phyloP scores from a whole-genome alignment of 140 eudicot species.

The Artemisia princeps region DNA sequence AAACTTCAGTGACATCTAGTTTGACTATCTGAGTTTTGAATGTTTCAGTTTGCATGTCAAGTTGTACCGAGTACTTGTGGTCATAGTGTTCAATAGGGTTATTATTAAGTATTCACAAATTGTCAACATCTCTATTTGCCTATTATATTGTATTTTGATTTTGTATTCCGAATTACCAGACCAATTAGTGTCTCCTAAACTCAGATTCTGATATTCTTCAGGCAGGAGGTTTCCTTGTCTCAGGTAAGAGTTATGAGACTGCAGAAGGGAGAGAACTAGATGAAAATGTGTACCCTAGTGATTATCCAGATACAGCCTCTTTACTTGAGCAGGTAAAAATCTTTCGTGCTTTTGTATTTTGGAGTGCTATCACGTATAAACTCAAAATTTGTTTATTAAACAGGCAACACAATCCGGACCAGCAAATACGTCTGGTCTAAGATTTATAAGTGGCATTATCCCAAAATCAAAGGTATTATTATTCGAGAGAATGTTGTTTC shows the following conservation, averaged over 20 bases:
- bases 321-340: slow-evolving; percentile 75
- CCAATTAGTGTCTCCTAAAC: slow-evolving; percentile 2
- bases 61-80: slow-evolving; percentile 3
- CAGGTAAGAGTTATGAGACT: slow-evolving; percentile 53
- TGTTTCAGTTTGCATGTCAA: not conserved
- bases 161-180: not conserved
- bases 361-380: slow-evolving; percentile 15
- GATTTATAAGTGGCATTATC: slow-evolving; percentile 86
- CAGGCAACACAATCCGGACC: slow-evolving; percentile 79
- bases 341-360: slow-evolving; percentile 1
- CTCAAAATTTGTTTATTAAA: slow-evolving; percentile 23
- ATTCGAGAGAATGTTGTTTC: slow-evolving; percentile 92
- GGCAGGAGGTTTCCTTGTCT: slow-evolving; percentile 80
- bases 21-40: not conserved
- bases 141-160: not conserved
- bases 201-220: slow-evolving; percentile 32
- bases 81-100: not conserved
- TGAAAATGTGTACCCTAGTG: slow-evolving; percentile 57
- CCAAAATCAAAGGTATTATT: slow-evolving; percentile 56
- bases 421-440: slow-evolving; percentile 66
- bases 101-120: not conserved
- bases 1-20: not conserved
- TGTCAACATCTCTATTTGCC: not conserved
- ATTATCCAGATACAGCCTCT: slow-evolving; percentile 68
- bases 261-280: slow-evolving; percentile 69